phyloP scores from a whole-genome alignment of 345 rosid genomes.

The Eucalyptus sp. region DNA sequence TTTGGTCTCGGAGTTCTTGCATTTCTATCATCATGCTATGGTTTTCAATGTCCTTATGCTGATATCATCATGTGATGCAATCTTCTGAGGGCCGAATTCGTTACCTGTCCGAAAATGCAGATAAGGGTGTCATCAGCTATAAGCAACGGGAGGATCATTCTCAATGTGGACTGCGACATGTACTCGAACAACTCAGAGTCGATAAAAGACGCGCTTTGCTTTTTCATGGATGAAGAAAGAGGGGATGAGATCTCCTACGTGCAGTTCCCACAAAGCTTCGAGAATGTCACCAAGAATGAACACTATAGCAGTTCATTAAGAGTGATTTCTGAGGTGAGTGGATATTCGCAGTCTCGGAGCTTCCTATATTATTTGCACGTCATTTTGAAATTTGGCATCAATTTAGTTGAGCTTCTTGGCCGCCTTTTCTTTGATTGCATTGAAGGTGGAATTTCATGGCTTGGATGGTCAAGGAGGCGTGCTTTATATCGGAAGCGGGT shows the following conservation, averaged over 20 bases:
- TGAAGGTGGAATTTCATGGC: constrained; percentile 55
- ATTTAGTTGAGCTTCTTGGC: neutral
- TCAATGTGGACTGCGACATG: constrained; percentile 81
- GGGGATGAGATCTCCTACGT: constrained; percentile 58
- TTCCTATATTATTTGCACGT: neutral
- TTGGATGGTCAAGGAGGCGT: constrained; percentile 69
- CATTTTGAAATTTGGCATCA: neutral
- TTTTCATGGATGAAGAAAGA: constrained; percentile 63
- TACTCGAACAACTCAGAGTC: constrained; percentile 50
- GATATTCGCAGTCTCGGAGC: neutral
- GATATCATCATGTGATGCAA: neutral
- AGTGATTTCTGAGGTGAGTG: constrained; percentile 10
- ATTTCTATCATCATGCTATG: neutral
- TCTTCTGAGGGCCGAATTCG: neutral
- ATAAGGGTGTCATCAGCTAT: constrained; percentile 57
- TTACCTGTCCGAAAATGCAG: constrained; percentile 10
- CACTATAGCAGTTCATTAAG: constrained; percentile 13
- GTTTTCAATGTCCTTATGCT: neutral
- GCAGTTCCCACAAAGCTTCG: constrained; percentile 50
- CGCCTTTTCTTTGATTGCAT: neutral
- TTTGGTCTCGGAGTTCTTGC: neutral
- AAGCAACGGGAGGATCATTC: constrained; percentile 44
- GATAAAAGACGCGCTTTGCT: constrained; percentile 61
- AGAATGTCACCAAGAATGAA: constrained; percentile 48
- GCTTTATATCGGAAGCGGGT: constrained; percentile 57